Base-by-base conservation (phyloP, 495 filamentous ascomycete genomes). In the Neurospora tetraspora region DNA sequence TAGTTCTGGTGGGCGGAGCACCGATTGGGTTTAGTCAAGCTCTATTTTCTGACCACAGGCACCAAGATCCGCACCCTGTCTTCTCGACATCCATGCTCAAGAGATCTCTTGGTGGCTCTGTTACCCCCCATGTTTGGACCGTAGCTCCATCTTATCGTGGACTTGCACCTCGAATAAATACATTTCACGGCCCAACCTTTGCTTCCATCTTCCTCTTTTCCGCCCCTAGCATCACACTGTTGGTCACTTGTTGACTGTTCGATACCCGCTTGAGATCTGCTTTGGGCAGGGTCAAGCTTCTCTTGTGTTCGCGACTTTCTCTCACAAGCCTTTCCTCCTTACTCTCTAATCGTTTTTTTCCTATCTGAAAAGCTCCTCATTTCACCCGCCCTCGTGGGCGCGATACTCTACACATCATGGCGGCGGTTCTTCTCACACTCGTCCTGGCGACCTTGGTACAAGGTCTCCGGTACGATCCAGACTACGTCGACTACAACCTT, bases 401-500 rank as follows among this genome's bases (percentile, higher is more conserved):
- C 43, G 68, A 76, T 43, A 59, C 36, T 40, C 53, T 70, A 34
- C 18, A 68, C 47, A 59, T 20, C 68, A 77, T 77, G 76, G 70
- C 71, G 16, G 72, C 61, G 37, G 20, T 70, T 20, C 39, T 76
- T 36, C 72, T 77, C 23, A 38, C 65, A 61, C 40, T 45, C 37
- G 61, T 61, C 27, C 37, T 72, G 20, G 45, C 71, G 39, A 69
- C 73, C 39, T 72, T 73, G 27, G 73, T 71, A 18, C 69, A 74
- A 68, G 83, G 83, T 36, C 86, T 89, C 77, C 86, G 84, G 11
- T 91, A 88, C 73, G 85, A 89, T 69, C 82, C 86, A 27, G 78
- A 80, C 7, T 81, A 89, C 43, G 78, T 82, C 65, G 79, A 82
- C 53, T 90, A 86, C 78, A 91, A 91, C 71, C 80, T 92, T 69